These are phyloP conservation scores for Aspergillus tubingensis DNA, from an alignment of 2,329 filamentous ascomycete genomes.

Conservation along the genomic window DNA sequence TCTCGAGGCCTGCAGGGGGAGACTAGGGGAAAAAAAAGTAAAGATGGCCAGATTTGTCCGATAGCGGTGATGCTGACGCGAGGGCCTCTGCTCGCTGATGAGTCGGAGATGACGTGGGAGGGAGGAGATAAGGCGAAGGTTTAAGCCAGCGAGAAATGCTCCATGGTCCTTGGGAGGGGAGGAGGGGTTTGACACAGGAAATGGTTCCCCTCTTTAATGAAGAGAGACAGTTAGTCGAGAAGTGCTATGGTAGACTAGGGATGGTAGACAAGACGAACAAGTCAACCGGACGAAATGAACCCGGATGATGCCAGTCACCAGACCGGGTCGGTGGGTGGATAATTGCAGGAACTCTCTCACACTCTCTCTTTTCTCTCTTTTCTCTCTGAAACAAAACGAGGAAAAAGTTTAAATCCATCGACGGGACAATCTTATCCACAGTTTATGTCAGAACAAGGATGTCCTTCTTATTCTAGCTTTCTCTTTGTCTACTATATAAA, in stretches of 20 bases:
- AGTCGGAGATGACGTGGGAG: slow-evolving; percentile 9
- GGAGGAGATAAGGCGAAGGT: slow-evolving; percentile 3
- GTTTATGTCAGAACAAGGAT: not conserved
- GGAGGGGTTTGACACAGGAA: not conserved
- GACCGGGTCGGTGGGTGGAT: not conserved
- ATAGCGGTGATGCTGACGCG: slow-evolving; percentile 2
- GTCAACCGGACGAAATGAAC: not conserved
- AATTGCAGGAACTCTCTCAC: not conserved
- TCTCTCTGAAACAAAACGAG: not conserved
- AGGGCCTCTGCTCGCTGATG: slow-evolving; percentile 1
- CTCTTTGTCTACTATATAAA: not conserved
- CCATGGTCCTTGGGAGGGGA: not conserved
- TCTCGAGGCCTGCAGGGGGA: not conserved
- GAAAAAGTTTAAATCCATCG: not conserved
- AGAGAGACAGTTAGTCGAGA: too few relatives aligned
- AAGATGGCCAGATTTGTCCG: slow-evolving; percentile 5
- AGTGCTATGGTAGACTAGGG: not conserved
- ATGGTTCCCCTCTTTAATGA: not conserved
- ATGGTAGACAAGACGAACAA: slow-evolving; percentile 1
- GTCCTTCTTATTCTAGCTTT: not conserved
- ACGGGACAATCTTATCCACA: not conserved
- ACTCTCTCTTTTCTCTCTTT: too few relatives aligned
- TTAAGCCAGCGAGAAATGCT: not conserved
- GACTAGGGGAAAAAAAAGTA: not conserved
- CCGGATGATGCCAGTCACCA: slow-evolving; percentile 2